A percentile compares a stretch with the other conserved stretches of the same genome.
Conservation (phyloP, 1,284 basidiomycete genomes). For the Porodaedalea pini region DNA sequence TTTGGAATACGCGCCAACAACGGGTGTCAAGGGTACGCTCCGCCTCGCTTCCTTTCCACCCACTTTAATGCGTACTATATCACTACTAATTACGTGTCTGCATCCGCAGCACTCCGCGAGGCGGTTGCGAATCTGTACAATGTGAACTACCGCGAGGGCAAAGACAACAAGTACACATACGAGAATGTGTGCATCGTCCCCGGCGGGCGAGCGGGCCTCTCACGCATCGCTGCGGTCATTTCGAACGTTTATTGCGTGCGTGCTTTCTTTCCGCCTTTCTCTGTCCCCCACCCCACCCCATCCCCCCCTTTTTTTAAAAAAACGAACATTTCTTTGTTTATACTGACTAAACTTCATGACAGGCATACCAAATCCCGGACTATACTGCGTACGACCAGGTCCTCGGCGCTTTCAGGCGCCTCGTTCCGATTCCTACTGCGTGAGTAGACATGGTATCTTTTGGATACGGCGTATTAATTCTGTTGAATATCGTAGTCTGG, state of each 20-base stretch:
- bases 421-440: constrained; percentile 88
- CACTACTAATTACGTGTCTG: constrained; percentile 1
- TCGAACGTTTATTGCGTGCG: constrained; percentile 76
- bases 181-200: constrained; percentile 93
- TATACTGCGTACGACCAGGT: constrained; percentile 87
- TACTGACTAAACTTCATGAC: constrained; percentile 19
- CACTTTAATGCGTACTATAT: constrained; percentile 16
- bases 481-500: constrained; percentile 40
- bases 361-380: constrained; percentile 84
- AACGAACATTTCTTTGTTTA: no score
- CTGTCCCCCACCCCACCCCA: no score
- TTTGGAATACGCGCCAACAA: constrained; percentile 91
- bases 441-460: constrained; percentile 37
- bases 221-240: constrained; percentile 87
- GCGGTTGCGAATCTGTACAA: constrained; percentile 88
- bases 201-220: constrained; percentile 84
- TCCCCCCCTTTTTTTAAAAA: no score
- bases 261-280: constrained; percentile 8
- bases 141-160: constrained; percentile 77
- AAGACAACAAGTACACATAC: constrained; percentile 78
- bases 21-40: constrained; percentile 74
- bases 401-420: constrained; percentile 81
- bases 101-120: constrained; percentile 45
- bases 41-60: constrained; percentile 33
- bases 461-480: background rate